These are phyloP conservation scores for Suhomyces kunorum DNA, from an alignment of 1,139 yeast species.

Conservation along the genomic window DNA sequence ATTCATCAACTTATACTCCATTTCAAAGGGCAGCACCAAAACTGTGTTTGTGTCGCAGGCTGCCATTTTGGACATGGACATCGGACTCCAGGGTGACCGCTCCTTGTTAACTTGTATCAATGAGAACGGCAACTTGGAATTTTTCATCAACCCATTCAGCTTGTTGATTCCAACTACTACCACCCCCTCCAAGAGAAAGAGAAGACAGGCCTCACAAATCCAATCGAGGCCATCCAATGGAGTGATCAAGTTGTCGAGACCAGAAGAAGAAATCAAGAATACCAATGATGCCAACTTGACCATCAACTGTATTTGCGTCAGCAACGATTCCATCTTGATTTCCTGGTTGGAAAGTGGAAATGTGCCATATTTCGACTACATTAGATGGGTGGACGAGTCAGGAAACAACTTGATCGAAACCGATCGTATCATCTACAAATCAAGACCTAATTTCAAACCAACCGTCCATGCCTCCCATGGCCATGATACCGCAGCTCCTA, in stretches of 20 bases:
- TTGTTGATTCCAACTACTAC: conserved; percentile 19
- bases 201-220: conserved; percentile 31
- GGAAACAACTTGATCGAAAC: conserved; percentile 26
- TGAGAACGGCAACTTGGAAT: conserved; percentile 68
- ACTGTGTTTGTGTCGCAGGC: conserved; percentile 68
- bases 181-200: conserved; percentile 34
- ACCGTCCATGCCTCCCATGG: conserved; percentile 50
- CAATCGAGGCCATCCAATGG: conserved; percentile 54
- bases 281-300: conserved; percentile 38
- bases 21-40: conserved; percentile 41
- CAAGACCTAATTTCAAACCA: conserved; percentile 36
- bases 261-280: conserved; percentile 37
- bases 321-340: conserved; percentile 44
- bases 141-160: conserved; percentile 58
- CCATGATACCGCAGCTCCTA: conserved; percentile 71
- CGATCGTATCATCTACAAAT: conserved; percentile 38
- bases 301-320: conserved; percentile 42
- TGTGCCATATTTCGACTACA: conserved; percentile 61
- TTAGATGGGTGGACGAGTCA: conserved; percentile 52
- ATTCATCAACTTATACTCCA: conserved; percentile 69
- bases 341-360: conserved; percentile 77
- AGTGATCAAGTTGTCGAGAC: conserved; percentile 46
- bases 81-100: conserved; percentile 37
- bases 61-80: conserved; percentile 49
- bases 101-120: conserved; percentile 57